Percentiles rank a stretch among this genome's conserved stretches.
Evolutionary conservation across 2,329 filamentous ascomycete species (phyloP).

Genomic region (Botrytis aclada): DNA sequence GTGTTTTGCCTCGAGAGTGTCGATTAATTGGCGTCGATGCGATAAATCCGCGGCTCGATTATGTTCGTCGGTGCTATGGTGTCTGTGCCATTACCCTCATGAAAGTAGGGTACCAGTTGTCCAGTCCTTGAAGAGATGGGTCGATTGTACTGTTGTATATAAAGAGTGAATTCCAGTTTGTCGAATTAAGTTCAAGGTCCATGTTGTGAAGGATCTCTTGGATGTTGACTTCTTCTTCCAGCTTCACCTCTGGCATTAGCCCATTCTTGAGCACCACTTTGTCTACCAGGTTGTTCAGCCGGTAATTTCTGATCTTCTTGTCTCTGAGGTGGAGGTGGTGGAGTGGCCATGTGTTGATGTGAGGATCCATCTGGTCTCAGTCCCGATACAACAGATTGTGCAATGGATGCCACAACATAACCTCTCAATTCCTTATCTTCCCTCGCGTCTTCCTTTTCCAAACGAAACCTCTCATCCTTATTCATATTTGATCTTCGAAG

Average conservation of each 20-base stretch:
- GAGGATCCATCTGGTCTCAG: conserved; percentile 30
- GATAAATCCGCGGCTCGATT: not conserved
- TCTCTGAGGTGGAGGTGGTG: conserved; percentile 22
- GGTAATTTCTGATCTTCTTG: conserved; percentile 59
- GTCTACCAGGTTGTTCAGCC: conserved; percentile 55
- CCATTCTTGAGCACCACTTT: conserved; percentile 52
- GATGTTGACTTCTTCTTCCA: conserved; percentile 39
- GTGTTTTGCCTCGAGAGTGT: not conserved
- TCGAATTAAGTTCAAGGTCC: conserved; percentile 32
- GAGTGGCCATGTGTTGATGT: conserved; percentile 17
- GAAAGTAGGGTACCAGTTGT: not conserved
- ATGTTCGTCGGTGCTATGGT: not conserved
- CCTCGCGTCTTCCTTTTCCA: conserved; percentile 75
- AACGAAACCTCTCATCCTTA: conserved; percentile 78
- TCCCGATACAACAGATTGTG: conserved; percentile 56
- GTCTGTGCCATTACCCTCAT: not conserved
- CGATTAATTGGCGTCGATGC: not conserved
- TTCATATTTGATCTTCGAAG: conserved; percentile 78
- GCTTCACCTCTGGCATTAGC: conserved; percentile 47
- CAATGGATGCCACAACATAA: conserved; percentile 71
- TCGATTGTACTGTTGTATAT: not conserved
- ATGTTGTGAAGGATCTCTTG: conserved; percentile 46
- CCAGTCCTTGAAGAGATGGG: not conserved
- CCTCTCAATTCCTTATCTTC: conserved; percentile 74
- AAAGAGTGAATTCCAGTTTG: not conserved